phyloP scores from a whole-genome alignment of 1,284 basidiomycete species.

The Trichosporon sp. region DNA sequence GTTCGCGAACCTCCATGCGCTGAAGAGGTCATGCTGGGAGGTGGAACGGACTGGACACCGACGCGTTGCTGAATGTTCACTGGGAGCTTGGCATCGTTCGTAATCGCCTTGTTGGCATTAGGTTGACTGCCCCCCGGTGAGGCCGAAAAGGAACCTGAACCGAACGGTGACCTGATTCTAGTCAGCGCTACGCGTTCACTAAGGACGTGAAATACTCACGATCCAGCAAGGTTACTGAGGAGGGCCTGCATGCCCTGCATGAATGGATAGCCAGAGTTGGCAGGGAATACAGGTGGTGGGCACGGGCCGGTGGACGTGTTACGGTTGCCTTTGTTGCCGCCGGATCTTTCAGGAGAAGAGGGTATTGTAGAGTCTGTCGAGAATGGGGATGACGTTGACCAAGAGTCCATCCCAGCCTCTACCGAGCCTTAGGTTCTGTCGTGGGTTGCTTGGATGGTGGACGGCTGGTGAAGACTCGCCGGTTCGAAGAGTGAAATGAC shows the following conservation, averaged over 20 bases:
- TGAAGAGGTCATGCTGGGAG: constrained; percentile 25
- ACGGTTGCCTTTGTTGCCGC: constrained; percentile 28
- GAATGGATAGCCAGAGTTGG: constrained; percentile 31
- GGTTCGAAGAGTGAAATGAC: neutral
- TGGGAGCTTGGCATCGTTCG: constrained; percentile 21
- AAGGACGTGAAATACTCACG: constrained; percentile 30
- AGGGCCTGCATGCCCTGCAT: constrained; percentile 44
- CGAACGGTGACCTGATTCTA: constrained; percentile 25
- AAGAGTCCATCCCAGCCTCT: constrained; percentile 37
- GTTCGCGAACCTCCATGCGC: constrained; percentile 45
- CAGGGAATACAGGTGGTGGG: constrained; percentile 24
- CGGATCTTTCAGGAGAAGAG: constrained; percentile 42
- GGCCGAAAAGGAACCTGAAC: constrained; percentile 17
- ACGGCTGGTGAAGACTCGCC: neutral
- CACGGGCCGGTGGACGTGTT: constrained; percentile 20
- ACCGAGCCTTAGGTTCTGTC: neutral
- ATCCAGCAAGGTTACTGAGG: constrained; percentile 35
- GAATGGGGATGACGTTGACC: constrained; percentile 45
- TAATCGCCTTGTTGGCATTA: constrained; percentile 22
- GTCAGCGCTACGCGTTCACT: neutral
- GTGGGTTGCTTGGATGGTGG: neutral
- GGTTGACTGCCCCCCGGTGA: constrained; percentile 19
- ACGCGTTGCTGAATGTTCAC: constrained; percentile 17
- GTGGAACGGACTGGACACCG: neutral
- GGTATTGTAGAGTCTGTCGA: constrained; percentile 43